Base-by-base conservation (phyloP, 345 rosid genomes). In the Salix viminalis region DNA sequence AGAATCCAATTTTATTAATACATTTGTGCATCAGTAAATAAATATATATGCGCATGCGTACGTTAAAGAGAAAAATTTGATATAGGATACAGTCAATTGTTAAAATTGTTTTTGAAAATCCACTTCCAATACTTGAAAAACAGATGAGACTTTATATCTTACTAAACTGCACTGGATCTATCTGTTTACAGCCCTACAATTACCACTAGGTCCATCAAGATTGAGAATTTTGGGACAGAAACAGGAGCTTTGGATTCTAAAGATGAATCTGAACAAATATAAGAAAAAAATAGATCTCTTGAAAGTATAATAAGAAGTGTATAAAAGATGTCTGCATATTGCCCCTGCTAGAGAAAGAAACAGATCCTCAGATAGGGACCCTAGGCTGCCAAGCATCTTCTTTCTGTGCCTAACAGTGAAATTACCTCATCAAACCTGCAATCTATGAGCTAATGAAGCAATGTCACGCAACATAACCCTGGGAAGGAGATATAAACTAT, bases 401-500 rank as follows among this genome's bases (percentile, higher is more conserved):
- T 34, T 28, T 65, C 68, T 6, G 65, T n/a, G 16, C 44, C 39
- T 48, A 48, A 50, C 44, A 14, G 39, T 8, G 32, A 34, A 69
- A 19, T 41, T 21, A 76, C 34, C 19, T 58, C 71, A 26, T 19
- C 15, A 30, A 56, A 41, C 54, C 21, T 5, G 37, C 46, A 42
- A 69, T 56, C 28, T 69, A 10, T 13, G 36, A 7, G 58, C 64
- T 24, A 15, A 23, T 42, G 58, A 42, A 39, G 9, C 21, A 30
- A 42, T 16, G 37, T 39, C 46, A 58, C 32, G 6, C 11, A 21
- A 21, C 12, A 61, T 28, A 21, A 56, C 18, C 61, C 46, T 41
- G 26, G 70, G 48, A 65, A 75, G 69, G 71, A 50, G 64, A 75
- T 75, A 8, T 36, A 36, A 65, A 30, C 65, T n/a, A 44, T 67